Base-by-base conservation (phyloP, 495 filamentous ascomycete genomes). In the Diplogelasinospora grovesii region DNA sequence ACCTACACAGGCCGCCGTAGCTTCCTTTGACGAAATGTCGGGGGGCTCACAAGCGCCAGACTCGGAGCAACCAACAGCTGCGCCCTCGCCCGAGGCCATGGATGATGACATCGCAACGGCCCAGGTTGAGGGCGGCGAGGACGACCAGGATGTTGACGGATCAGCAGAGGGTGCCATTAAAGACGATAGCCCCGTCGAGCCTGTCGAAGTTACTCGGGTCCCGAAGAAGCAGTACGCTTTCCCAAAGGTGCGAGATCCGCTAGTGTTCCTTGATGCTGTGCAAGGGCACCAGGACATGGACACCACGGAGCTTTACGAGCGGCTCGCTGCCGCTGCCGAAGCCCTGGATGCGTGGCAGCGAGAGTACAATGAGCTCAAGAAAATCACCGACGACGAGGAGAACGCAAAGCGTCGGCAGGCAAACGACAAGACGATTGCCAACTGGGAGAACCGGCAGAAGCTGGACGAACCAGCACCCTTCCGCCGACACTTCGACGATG, bases 361-460 rank as follows among this genome's bases (percentile, higher is more conserved):
- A 13, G 79, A 89, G 49, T 85, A 71, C 49, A 51, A 77, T 9
- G 67, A 67, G 11, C 69, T 88, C 4, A 71, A 79, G 40, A 71
- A 73, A 38, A 63, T 78, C 24, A 61, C 73, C 14, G 72, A 74
- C 24, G 69, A 62, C 38, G 55, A 59, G 49, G 71, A 53, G 52
- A 76, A 58, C 53, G 66, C 57, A 41, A 59, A 64, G 20, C 66
- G 69, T n/a, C 66, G 64, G 24, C 51, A 62, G 15, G 52, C 54
- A 9, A 48, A 61, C 22, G 60, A 61, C 49, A 60, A 63, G 46
- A 48, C 54, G 4, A 54, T 57, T 9, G 44, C 50, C 36, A 58
- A 59, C 48, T 59, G 60, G 56, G 55, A 60, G 39, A 55, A 57
- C 18, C 57, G 54, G 5, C 50, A 56, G 27, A 56, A 52, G 33